Base-by-base conservation (phyloP, 129 eudicot genomes). In the Deinandra increscens region DNA sequence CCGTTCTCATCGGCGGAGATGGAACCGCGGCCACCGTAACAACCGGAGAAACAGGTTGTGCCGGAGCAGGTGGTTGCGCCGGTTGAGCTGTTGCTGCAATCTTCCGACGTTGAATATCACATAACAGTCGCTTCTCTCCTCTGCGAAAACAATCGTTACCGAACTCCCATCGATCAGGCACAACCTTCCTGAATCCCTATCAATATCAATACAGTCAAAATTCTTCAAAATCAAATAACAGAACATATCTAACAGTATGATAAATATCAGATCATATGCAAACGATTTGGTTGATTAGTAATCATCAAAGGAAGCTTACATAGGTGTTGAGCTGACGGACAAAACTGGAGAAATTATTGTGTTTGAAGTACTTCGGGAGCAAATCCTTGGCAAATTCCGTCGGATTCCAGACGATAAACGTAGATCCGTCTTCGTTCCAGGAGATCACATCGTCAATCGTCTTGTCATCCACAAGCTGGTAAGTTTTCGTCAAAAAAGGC, bases 401-500 rank as follows among this genome's bases (percentile, higher is more conserved):
- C 0, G 95, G 91, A 78, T 93, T 93, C 98, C 98, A 93, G 0
- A 93, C 98, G 67, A 93, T 75, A 77, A 93, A 93, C 9, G 85
- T 69, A 68, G 98, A 93, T 93, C 98, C 98, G 34, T 93, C 97
- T n/a, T 86, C 97, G 51, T 89, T 93, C 98, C 98, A 93, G 1
- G 98, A 89, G 76, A 93, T 83, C 9, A 93, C 75, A 65, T 89
- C 97, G 68, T 93, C 90, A 15, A 87, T 86, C 0, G 81, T 13
- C 2, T 59, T 74, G 67, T 93, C 98, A 1, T 93, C 98, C 0
- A 93, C 97, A 12, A 93, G 85, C 82, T 93, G 90, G 65, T 86
- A 93, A 0, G 98, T 89, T 65, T 93, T 93, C 33, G 91, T 89
- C 79, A 93, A 31, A 62, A 93, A 93, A 44, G 98, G 98, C 38